These are phyloP conservation scores for Jamesozyma piceae DNA, from an alignment of 805 yeast species.

Conservation along the genomic window DNA sequence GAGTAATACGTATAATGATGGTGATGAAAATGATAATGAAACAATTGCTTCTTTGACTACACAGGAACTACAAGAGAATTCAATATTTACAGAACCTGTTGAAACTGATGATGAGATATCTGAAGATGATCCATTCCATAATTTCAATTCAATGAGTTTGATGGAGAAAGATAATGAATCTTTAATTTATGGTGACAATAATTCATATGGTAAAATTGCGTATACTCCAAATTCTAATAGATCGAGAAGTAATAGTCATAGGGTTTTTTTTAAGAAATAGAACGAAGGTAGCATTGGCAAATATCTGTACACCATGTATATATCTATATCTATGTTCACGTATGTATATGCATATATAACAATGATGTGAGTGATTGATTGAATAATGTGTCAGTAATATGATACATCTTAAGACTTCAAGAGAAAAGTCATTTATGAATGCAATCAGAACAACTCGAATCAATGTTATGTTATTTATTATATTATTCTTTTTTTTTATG, in stretches of 20 bases:
- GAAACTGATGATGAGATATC: constrained; percentile 30
- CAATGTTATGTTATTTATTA: no score
- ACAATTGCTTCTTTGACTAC: background rate
- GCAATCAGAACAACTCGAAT: no score
- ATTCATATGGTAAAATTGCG: constrained; percentile 35
- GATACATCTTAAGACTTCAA: no score
- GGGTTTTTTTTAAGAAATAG: constrained; percentile 27
- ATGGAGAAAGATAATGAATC: constrained; percentile 58
- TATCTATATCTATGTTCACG: no score
- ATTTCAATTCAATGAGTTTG: constrained; percentile 77
- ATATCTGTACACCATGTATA: background rate
- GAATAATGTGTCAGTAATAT: no score
- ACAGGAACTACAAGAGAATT: constrained; percentile 19
- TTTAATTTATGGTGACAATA: constrained; percentile 39
- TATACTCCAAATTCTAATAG: constrained; percentile 34
- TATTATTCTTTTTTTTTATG: no score
- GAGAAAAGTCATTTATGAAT: no score
- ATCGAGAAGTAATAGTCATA: constrained; percentile 34
- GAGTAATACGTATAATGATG: constrained; percentile 13
- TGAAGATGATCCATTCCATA: constrained; percentile 65
- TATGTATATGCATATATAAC: no score
- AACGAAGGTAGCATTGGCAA: no score
- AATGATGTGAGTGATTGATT: no score
- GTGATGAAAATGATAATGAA: constrained; percentile 3
- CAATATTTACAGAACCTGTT: constrained; percentile 27